Conservation (phyloP, 306 rosid genomes). For the Erythrophleum fordii region DNA sequence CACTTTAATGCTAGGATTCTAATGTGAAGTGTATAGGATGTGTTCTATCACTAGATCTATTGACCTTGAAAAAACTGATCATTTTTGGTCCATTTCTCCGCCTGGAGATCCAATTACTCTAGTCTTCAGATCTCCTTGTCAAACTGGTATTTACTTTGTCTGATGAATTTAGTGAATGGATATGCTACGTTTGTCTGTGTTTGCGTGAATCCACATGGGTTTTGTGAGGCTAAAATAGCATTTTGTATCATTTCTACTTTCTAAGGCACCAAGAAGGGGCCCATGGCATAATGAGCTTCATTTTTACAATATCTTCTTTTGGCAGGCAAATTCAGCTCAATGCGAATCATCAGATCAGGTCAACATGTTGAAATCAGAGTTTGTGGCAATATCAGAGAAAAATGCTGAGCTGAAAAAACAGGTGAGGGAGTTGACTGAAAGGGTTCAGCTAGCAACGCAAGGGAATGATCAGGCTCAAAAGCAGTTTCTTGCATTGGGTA, state of each 20-base stretch:
- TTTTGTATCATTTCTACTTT: not conserved
- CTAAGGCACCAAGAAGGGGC: not conserved
- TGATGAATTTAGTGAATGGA: conserved; percentile 20
- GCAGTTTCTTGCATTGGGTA: conserved; percentile 73
- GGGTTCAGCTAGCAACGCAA: conserved; percentile 73
- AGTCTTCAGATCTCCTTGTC: not conserved
- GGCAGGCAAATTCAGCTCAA: conserved; percentile 58
- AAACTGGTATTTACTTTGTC: conserved; percentile 27
- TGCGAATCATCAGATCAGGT: conserved; percentile 77
- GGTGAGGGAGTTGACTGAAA: conserved; percentile 70
- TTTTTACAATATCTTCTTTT: conserved; percentile 17
- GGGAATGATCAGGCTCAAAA: conserved; percentile 83
- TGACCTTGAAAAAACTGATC: not conserved
- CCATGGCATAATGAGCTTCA: conserved; percentile 25
- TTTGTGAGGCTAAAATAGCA: conserved; percentile 18
- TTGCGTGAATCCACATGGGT: conserved; percentile 10
- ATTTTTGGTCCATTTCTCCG: not conserved
- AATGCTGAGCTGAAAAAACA: conserved; percentile 64
- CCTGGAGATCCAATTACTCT: not conserved
- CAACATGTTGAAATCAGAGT: conserved; percentile 71
- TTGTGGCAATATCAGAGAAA: conserved; percentile 56
- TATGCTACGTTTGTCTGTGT: not conserved
- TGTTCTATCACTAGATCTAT: not conserved
- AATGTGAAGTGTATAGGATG: conserved; percentile 2
- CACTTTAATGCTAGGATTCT: conserved; percentile 28